Conservation (phyloP, 179 eudicot genomes). For the Spergularia azorica region DNA sequence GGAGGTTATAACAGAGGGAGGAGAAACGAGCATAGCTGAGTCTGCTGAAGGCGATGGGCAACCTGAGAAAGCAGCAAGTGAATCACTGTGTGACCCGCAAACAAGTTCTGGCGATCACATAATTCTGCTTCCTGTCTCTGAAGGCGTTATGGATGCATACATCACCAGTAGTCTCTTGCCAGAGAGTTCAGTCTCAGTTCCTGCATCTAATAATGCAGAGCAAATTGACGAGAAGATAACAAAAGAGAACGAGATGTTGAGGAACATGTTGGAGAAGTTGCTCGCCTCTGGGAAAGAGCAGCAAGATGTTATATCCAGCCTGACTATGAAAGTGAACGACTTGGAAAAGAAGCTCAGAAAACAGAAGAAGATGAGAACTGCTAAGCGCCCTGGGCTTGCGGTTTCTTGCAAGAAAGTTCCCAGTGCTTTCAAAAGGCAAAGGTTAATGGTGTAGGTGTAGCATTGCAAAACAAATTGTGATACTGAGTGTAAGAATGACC, state of each 20-base stretch:
- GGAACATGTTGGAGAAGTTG: conserved; percentile 55
- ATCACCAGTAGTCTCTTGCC: neutral
- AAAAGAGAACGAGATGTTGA: conserved; percentile 59
- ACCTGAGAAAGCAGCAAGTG: neutral
- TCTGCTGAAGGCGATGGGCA: neutral
- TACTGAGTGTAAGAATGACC: neutral
- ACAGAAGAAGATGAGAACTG: conserved; percentile 38
- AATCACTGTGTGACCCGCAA: neutral
- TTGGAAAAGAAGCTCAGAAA: conserved; percentile 55
- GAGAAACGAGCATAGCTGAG: neutral
- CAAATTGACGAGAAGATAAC: conserved; percentile 26
- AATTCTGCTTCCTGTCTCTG: neutral
- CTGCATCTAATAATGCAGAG: neutral
- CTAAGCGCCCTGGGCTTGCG: conserved; percentile 19
- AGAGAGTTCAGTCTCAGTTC: neutral
- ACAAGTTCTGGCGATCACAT: neutral
- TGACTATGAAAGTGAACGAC: conserved; percentile 52
- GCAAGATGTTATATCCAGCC: conserved; percentile 42
- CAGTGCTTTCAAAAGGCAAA: neutral
- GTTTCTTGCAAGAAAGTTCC: conserved; percentile 11
- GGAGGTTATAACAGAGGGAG: neutral
- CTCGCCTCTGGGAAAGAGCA: conserved; percentile 62
- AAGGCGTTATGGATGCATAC: neutral
- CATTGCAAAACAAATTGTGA: conserved; percentile 9
- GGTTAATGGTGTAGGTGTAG: conserved; percentile 9